Base-by-base conservation (phyloP, 495 filamentous ascomycete genomes). In the Hypoxylon perforatum region DNA sequence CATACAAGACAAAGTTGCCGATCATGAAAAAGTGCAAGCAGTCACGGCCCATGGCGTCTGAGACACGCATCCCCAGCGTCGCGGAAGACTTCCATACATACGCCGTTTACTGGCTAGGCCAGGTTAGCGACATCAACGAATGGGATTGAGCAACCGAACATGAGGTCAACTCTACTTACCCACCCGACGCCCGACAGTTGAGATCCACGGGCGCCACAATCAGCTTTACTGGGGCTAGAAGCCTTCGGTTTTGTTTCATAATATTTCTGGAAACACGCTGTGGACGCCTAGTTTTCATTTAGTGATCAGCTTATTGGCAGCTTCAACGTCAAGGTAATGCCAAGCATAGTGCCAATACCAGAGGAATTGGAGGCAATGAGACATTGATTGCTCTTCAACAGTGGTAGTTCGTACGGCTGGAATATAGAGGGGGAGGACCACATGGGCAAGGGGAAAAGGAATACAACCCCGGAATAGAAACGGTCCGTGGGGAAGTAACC, bases 241-340 rank as follows among this genome's bases (percentile, higher is more conserved):
- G 21, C 19, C n/a, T 39, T 21, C 36, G 12, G n/a, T 41, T 33
- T 17, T 35, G 65, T 69, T 64, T 61, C 60, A 30, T 38, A 56
- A 51, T 64, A 69, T 69, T 63, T 63, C 64, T 63, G 60, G 65
- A 68, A 55, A 50, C 35, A 30, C 21, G 38, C 12, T 44, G 15
- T 23, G 7, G 17, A 0, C 17, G 17, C 35, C 10, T 10, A 5
- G 12, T 41, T 23, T 28, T 12, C 12, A 8, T 45, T 8, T 12
- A 14, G 52, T 17, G n/a, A 5, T 8, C 15, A 6, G 9, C 8
- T 38, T 8, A 7, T 28, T 8, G 33, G 57, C 10, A 22, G 6
- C 12, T 18, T 55, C 23, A 7, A 18, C 51, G 7, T 44, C 3
- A 36, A 55, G 33, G 22, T 17, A 19, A 57, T 42, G 53, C 23